Percentiles rank a stretch among this genome's conserved stretches.
These are phyloP conservation scores for Ceratocystis alfenasii DNA, from an alignment of 2,329 filamentous ascomycete species.

Conservation along the genomic window DNA sequence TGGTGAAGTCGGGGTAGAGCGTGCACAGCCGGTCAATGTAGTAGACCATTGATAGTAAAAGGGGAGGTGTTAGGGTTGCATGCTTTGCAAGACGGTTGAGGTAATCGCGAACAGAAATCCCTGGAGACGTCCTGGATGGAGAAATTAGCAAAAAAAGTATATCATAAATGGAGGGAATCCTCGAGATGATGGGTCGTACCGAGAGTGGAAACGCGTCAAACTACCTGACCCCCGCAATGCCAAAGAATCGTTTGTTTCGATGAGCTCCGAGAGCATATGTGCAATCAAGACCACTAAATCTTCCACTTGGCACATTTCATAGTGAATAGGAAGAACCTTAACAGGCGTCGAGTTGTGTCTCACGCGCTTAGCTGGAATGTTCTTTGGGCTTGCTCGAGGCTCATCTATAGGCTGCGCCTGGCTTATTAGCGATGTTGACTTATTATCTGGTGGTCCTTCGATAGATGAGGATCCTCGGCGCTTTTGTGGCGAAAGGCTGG, in stretches of 20 bases:
- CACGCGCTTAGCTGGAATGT: constrained; percentile 36
- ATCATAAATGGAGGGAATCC: neutral
- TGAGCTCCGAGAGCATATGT: constrained; percentile 90
- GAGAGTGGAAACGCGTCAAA: constrained; percentile 87
- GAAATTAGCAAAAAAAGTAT: neutral
- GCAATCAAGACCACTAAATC: constrained; percentile 85
- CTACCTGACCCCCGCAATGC: constrained; percentile 62
- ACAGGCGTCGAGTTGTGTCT: constrained; percentile 40
- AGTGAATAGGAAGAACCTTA: constrained; percentile 56
- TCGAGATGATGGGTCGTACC: constrained; percentile 38
- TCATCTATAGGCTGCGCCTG: constrained; percentile 26
- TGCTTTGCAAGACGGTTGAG: constrained; percentile 85
- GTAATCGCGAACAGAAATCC: constrained; percentile 90
- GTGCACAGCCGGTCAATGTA: constrained; percentile 94
- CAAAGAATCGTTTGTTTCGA: constrained; percentile 80
- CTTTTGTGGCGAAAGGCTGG: constrained; percentile 19
- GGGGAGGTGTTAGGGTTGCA: constrained; percentile 81
- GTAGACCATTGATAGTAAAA: constrained; percentile 97
- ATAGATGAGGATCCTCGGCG: constrained; percentile 15
- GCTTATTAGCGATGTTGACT: neutral
- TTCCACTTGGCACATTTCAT: constrained; percentile 70
- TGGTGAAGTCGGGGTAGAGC: constrained; percentile 86
- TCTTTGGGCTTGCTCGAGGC: neutral
- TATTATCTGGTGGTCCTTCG: neutral
- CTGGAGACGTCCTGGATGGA: constrained; percentile 51